Evolutionary conservation across 2,329 filamentous ascomycete species (phyloP).

Genomic region (Trichoderma breve): DNA sequence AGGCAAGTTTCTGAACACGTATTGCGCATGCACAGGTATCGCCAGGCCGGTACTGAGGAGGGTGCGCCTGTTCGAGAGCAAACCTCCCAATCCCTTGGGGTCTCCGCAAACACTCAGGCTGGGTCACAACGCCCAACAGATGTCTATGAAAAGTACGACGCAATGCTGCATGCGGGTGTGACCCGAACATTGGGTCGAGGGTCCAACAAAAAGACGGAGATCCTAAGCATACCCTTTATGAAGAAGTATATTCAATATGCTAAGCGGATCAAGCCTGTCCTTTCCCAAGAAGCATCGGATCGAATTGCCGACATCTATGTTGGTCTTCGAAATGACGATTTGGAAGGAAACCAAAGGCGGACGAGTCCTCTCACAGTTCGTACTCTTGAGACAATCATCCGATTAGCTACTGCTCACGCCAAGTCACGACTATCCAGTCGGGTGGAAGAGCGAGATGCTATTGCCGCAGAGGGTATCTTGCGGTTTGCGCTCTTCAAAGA

Average conservation of each 20-base stretch:
- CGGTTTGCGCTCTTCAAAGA: slow-evolving; percentile 98
- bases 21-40: slow-evolving; percentile 93
- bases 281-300: slow-evolving; percentile 88
- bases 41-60: slow-evolving; percentile 88
- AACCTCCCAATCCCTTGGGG: slow-evolving; percentile 76
- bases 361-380: slow-evolving; percentile 95
- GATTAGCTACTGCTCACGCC: slow-evolving; percentile 91
- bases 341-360: slow-evolving; percentile 88
- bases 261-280: slow-evolving; percentile 85
- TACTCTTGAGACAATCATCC: slow-evolving; percentile 97
- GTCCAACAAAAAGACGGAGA: slow-evolving; percentile 73
- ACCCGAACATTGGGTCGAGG: slow-evolving; percentile 72
- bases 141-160: slow-evolving; percentile 93
- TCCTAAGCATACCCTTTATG: slow-evolving; percentile 94
- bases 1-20: slow-evolving; percentile 94
- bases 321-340: slow-evolving; percentile 88
- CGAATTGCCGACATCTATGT: slow-evolving; percentile 91
- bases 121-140: slow-evolving; percentile 75
- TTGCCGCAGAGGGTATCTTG: slow-evolving; percentile 83
- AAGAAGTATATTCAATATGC: slow-evolving; percentile 99
- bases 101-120: slow-evolving; percentile 76
- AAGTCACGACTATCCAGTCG: slow-evolving; percentile 85
- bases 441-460: slow-evolving; percentile 85
- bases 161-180: slow-evolving; percentile 92
- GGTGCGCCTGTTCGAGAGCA: slow-evolving; percentile 92